A percentile compares a stretch with the other conserved stretches of the same genome.
Evolutionary conservation across 108 stramenopile species (phyloP).

Genomic region (Cyclotella baltica): DNA sequence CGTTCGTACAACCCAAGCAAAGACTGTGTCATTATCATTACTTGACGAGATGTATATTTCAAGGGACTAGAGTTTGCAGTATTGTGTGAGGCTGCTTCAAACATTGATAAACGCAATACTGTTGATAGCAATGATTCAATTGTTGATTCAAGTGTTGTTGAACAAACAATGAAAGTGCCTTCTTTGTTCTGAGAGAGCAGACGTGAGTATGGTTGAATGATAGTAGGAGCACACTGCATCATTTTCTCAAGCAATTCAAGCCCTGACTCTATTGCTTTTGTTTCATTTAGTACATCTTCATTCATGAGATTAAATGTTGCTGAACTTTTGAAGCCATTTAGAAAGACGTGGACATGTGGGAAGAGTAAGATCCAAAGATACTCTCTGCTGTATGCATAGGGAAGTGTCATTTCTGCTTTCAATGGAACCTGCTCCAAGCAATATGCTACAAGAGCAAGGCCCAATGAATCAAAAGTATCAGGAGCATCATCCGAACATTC

Average conservation of each 20-base stretch:
- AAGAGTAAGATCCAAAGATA: slow-evolving; percentile 37
- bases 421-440: slow-evolving; percentile 14
- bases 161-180: not conserved
- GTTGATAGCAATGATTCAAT: slow-evolving; percentile 28
- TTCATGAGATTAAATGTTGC: slow-evolving; percentile 16
- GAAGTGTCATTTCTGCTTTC: not conserved
- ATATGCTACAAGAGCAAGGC: slow-evolving; percentile 29
- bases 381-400: slow-evolving; percentile 23
- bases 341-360: slow-evolving; percentile 23
- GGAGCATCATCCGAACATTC: not conserved
- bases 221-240: slow-evolving; percentile 6
- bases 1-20: slow-evolving; percentile 24
- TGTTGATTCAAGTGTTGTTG: slow-evolving; percentile 19
- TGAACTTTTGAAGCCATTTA: slow-evolving; percentile 15
- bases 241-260: slow-evolving; percentile 39
- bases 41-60: slow-evolving; percentile 32
- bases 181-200: not conserved
- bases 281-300: slow-evolving; percentile 14
- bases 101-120: slow-evolving; percentile 20
- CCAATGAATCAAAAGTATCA: slow-evolving; percentile 26
- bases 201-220: slow-evolving; percentile 5
- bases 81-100: slow-evolving; percentile 12
- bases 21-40: slow-evolving; percentile 29
- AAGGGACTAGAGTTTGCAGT: not conserved
- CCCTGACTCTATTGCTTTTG: slow-evolving; percentile 11